Base-by-base conservation (phyloP, 2,329 filamentous ascomycete genomes). In the Fusarium secorum region DNA sequence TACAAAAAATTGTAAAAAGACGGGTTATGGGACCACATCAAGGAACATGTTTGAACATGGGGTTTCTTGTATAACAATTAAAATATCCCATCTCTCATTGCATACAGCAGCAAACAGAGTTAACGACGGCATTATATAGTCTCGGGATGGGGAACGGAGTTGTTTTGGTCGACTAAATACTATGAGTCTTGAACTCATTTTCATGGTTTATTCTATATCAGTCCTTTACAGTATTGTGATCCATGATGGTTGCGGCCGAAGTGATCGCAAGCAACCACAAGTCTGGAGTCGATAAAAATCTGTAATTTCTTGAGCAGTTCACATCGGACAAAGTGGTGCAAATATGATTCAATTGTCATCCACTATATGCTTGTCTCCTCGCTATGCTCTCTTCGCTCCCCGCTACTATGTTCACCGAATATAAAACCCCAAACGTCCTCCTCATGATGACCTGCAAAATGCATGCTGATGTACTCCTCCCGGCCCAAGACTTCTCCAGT, bases 11-110 rank as follows among this genome's bases (percentile, higher is more conserved):
- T n/a, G n/a, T n/a, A n/a, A n/a, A 65, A 42, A 42, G 36, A 53
- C 41, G 32, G 59, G 53, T 44, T 48, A 60, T 56, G 48, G 69
- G 69, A 61, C 56, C 36, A 38, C 60, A 70, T 56, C 45, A 24
- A 58, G 42, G 49, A 59, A 53, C 56, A 60, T 57, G 55, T 60
- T 52, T 36, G 41, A 38, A 45, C 32, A 41, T 20, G 45, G 53
- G 33, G 30, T 24, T 70, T 60, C 33, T 66, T 66, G 69, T 72
- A 72, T 60, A 70, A 48, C 59, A 72, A 53, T 67, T 38, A 53
- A 70, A 70, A 67, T 46, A 66, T 56, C 46, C 57, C 51, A 33
- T 36, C 30, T 51, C 52, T 45, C 26, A 24, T 48, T 53, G 42
- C 60, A 35, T n/a, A 24, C 35, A 42, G 20, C n/a, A 46, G 49